Percentiles rank a stretch among this genome's conserved stretches.
Evolutionary conservation across 805 yeast genomes (phyloP).

Genomic region (Barnettozyma sucrosica): DNA sequence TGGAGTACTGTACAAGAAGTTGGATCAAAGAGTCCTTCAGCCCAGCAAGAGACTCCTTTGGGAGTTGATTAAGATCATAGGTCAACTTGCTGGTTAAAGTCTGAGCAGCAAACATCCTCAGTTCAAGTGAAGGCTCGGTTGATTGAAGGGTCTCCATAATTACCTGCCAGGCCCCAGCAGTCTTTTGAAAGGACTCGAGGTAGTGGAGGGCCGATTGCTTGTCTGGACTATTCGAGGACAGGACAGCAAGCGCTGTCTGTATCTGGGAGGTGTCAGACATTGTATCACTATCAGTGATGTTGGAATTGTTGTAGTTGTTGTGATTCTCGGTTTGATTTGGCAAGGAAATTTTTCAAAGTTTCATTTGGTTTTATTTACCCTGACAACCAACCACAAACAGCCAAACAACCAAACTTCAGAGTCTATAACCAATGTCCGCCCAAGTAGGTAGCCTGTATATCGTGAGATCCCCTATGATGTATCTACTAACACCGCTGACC

Average conservation of each 20-base stretch:
- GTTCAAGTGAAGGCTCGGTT: constrained; percentile 37
- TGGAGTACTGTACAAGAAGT: constrained; percentile 45
- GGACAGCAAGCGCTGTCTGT: constrained; percentile 22
- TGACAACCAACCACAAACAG: neutral
- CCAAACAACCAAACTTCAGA: neutral
- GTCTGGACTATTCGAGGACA: constrained; percentile 23
- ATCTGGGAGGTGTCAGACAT: constrained; percentile 12
- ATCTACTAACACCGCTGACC: constrained; percentile 10
- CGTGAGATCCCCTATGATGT: neutral
- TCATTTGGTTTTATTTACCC: neutral
- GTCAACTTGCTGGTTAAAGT: constrained; percentile 79
- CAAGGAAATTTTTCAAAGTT: neutral
- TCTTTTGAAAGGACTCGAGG: constrained; percentile 79
- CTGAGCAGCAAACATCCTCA: constrained; percentile 83
- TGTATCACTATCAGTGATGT: too few species aligned
- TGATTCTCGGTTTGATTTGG: neutral
- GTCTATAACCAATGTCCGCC: constrained; percentile 17
- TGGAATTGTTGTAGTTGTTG: neutral
- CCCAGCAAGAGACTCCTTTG: constrained; percentile 46
- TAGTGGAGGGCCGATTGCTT: constrained; percentile 45
- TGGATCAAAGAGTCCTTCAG: constrained; percentile 64
- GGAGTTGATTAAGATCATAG: constrained; percentile 78
- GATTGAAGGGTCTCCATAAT: constrained; percentile 48
- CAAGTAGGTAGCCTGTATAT: constrained; percentile 3
- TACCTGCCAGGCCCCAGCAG: constrained; percentile 73